A percentile compares a stretch with the other conserved stretches of the same genome.
Evolutionary conservation across 257 asterid genomes (phyloP).

Genomic region (Solanum tarapatanum): DNA sequence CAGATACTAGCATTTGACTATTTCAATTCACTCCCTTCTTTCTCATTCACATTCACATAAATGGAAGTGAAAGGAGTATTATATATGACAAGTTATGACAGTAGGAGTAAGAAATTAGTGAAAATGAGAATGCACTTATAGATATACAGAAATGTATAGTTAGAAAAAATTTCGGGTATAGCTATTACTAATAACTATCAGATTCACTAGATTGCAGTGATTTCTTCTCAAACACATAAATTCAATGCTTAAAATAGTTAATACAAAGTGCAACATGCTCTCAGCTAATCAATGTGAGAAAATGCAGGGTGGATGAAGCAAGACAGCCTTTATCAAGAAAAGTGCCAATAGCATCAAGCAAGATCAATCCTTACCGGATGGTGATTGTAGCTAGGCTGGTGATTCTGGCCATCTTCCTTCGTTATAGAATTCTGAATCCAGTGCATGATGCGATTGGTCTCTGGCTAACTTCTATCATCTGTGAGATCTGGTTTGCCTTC

Average conservation of each 20-base stretch:
- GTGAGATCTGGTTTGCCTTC: constrained; percentile 95
- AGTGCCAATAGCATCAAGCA: constrained; percentile 93
- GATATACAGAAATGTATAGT: not conserved
- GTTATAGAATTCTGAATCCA: constrained; percentile 78
- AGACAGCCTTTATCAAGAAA: constrained; percentile 90
- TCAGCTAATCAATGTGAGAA: not conserved
- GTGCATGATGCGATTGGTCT: constrained; percentile 92
- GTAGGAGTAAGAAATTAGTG: not conserved
- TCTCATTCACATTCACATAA: not conserved
- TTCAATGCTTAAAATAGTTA: not conserved
- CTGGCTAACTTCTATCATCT: constrained; percentile 91
- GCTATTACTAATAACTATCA: not conserved
- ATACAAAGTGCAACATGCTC: not conserved
- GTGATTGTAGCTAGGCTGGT: constrained; percentile 75
- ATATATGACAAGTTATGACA: not conserved
- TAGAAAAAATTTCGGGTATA: not conserved
- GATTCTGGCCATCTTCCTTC: constrained; percentile 78
- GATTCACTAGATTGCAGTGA: not conserved
- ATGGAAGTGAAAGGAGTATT: not conserved
- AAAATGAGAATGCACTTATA: not conserved
- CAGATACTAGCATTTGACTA: not conserved
- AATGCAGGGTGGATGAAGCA: constrained; percentile 84
- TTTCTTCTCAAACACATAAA: not conserved
- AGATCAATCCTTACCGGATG: constrained; percentile 90
- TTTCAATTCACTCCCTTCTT: not conserved